These are phyloP conservation scores for Ajuga chamaepitys DNA, from an alignment of 257 asterid genomes.

Conservation along the genomic window DNA sequence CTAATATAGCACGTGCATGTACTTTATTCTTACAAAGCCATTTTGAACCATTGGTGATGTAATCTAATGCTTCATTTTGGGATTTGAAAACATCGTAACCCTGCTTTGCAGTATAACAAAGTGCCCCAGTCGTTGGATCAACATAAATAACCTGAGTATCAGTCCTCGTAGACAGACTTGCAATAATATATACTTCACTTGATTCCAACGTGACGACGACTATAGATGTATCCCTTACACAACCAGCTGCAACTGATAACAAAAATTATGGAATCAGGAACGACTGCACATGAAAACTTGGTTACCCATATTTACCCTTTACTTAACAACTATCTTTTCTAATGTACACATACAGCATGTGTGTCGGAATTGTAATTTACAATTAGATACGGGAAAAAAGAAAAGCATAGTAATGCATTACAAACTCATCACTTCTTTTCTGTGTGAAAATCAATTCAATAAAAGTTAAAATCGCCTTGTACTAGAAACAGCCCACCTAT, in stretches of 20 bases:
- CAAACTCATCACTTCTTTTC: not conserved
- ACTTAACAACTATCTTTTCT: not conserved
- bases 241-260: constrained; percentile 35
- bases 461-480: not conserved
- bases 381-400: not conserved
- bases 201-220: constrained; percentile 77
- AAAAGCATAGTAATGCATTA: not conserved
- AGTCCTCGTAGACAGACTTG: constrained; percentile 66
- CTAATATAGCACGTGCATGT: constrained; percentile 80
- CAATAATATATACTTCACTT: constrained; percentile 77
- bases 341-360: not conserved
- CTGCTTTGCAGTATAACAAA: constrained; percentile 49
- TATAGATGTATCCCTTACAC: constrained; percentile 69
- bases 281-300: not conserved
- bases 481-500: not conserved
- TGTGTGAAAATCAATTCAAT: not conserved
- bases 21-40: constrained; percentile 58
- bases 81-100: constrained; percentile 80
- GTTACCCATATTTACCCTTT: not conserved
- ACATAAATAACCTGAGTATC: constrained; percentile 94
- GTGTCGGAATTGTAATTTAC: not conserved
- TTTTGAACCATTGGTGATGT: constrained; percentile 69
- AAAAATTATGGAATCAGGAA: constrained; percentile 8
- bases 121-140: constrained; percentile 95
- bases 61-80: constrained; percentile 76